Evolutionary conservation across 2,329 filamentous ascomycete species (phyloP).

Genomic region (Pseudocercospora ulei): DNA sequence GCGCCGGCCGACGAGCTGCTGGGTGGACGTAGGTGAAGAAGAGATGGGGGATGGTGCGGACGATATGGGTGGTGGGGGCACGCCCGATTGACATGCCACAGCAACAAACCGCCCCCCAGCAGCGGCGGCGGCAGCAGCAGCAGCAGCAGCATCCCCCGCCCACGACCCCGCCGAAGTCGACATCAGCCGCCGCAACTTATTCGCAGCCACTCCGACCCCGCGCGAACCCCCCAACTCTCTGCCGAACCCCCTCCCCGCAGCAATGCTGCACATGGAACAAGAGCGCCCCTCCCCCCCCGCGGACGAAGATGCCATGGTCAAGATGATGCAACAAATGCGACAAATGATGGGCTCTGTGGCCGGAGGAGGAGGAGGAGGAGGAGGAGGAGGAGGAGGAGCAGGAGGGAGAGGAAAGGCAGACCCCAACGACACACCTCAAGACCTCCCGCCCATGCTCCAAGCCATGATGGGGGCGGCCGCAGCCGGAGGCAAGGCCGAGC

Average conservation of each 20-base stretch:
- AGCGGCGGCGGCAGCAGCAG: too few relatives aligned
- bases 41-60: not conserved
- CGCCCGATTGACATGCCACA: constrained; percentile 17
- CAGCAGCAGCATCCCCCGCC: constrained; percentile 38
- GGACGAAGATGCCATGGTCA: constrained; percentile 58
- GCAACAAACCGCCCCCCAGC: constrained; percentile 30
- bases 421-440: constrained; percentile 35
- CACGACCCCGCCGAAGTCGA: constrained; percentile 65
- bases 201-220: constrained; percentile 16
- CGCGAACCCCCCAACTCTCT: constrained; percentile 13
- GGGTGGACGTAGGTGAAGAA: constrained; percentile 1
- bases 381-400: constrained; percentile 5
- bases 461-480: constrained; percentile 38
- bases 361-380: constrained; percentile 22
- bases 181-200: constrained; percentile 40
- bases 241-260: constrained; percentile 27
- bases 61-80: not conserved
- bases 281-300: constrained; percentile 19
- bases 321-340: constrained; percentile 61
- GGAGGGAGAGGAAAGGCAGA: too few relatives aligned
- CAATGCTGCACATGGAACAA: constrained; percentile 30
- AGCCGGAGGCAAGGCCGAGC: constrained; percentile 28
- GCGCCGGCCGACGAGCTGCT: constrained; percentile 23
- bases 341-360: constrained; percentile 43
- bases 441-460: constrained; percentile 40